Conservation (phyloP, 495 filamentous ascomycete genomes). For the Pyronema domesticum region DNA sequence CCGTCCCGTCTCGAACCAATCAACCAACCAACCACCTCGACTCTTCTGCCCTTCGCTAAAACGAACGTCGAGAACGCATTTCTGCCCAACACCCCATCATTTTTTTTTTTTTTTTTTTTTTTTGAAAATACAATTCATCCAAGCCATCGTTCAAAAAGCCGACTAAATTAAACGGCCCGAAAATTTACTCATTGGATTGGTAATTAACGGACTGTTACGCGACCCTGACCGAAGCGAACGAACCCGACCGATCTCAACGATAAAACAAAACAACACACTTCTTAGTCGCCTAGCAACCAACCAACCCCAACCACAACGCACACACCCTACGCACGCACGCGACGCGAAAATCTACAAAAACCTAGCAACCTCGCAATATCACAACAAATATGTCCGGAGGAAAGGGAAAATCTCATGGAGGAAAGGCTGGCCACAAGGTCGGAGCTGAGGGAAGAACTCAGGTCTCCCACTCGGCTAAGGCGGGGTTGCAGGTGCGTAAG, state of each 20-base stretch:
- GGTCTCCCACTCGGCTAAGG: slow-evolving; percentile 95
- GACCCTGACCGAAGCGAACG: not conserved
- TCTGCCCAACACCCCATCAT: not conserved
- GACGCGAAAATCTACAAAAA: not conserved
- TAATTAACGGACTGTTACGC: too few species aligned
- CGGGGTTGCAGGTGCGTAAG: slow-evolving; percentile 73
- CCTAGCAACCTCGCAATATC: not conserved
- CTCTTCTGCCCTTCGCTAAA: not conserved
- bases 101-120: not conserved
- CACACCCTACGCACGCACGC: not conserved
- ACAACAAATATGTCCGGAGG: slow-evolving; percentile 49
- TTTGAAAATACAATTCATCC: not conserved
- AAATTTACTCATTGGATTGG: too few species aligned
- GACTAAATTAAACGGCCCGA: too few species aligned
- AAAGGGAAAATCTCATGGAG: slow-evolving; percentile 87
- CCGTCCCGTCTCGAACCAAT: not conserved
- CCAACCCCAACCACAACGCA: too few species aligned
- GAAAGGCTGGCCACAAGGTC: slow-evolving; percentile 77
- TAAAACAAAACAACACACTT: not conserved
- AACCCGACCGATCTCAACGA: not conserved
- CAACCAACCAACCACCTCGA: not conserved
- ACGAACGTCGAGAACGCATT: not conserved
- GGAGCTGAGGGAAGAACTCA: slow-evolving; percentile 69
- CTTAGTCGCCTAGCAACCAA: not conserved
- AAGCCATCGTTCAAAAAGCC: not conserved